phyloP scores from a whole-genome alignment of 164 flowering plant species.

The Magnolia sinica region DNA sequence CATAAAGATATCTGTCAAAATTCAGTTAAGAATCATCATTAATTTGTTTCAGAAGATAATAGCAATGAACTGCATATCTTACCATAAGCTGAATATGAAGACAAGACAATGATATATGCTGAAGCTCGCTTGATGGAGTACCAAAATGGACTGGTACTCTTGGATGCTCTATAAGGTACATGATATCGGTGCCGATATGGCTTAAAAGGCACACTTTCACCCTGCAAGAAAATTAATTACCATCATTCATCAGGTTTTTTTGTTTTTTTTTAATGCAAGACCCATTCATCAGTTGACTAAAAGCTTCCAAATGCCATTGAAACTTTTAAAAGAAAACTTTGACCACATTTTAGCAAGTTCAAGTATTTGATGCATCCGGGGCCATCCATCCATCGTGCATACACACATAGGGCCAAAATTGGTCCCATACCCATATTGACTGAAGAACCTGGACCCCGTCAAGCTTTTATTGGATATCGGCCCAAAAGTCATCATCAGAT shows the following conservation, averaged over 20 bases:
- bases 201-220: slow-evolving; percentile 35
- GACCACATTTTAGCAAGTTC: background rate
- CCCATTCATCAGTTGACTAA: background rate
- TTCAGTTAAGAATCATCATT: background rate
- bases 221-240: slow-evolving; percentile 16
- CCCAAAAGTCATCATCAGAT: background rate
- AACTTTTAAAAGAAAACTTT: background rate
- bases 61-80: slow-evolving; percentile 1
- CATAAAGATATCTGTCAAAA: no score
- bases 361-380: background rate
- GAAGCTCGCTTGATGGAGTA: slow-evolving; percentile 40
- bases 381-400: background rate
- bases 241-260: background rate
- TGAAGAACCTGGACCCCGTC: background rate
- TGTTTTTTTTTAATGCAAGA: background rate
- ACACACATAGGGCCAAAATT: background rate
- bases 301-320: background rate
- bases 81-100: slow-evolving; percentile 39
- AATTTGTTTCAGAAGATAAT: background rate
- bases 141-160: slow-evolving; percentile 33
- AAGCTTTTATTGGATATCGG: background rate
- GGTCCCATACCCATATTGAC: background rate
- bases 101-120: slow-evolving; percentile 36
- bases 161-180: slow-evolving; percentile 27
- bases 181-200: slow-evolving; percentile 29